Evolutionary conservation across 2,329 filamentous ascomycete genomes (phyloP).

Genomic region (Thermoascus crustaceus): DNA sequence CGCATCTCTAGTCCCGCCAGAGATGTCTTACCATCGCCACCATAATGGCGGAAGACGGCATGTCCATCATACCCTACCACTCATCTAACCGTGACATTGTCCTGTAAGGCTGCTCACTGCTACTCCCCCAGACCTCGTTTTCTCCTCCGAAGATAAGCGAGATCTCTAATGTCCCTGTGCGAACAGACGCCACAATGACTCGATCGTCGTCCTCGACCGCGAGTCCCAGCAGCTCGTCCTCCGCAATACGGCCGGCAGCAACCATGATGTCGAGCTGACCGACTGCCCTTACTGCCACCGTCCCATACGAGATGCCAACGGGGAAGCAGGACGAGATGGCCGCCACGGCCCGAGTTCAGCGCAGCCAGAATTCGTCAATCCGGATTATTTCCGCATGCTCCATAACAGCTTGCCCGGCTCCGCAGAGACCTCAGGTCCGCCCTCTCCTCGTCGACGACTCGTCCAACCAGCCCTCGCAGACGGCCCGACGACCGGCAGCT

Average conservation of each 20-base stretch:
- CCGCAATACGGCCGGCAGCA: conserved; percentile 48
- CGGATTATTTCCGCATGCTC: conserved; percentile 93
- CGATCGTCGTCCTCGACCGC: conserved; percentile 84
- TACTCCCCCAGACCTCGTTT: no score
- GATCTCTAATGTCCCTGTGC: conserved; percentile 1
- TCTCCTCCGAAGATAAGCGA: neutral
- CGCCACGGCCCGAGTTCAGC: conserved; percentile 25
- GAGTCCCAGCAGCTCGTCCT: conserved; percentile 78
- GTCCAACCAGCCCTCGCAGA: conserved; percentile 39
- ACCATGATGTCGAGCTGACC: conserved; percentile 46
- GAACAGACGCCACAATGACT: conserved; percentile 77
- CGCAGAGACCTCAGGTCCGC: conserved; percentile 36
- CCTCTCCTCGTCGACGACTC: conserved; percentile 43
- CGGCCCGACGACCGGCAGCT: conserved; percentile 38
- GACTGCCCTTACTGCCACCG: conserved; percentile 91
- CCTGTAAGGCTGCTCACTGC: conserved; percentile 29
- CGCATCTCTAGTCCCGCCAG: conserved; percentile 4
- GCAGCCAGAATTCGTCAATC: conserved; percentile 68
- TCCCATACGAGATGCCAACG: conserved; percentile 53
- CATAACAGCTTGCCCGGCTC: conserved; percentile 49
- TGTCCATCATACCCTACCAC: conserved; percentile 38
- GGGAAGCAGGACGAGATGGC: conserved; percentile 31
- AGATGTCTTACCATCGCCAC: conserved; percentile 10
- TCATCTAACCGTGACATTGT: conserved; percentile 37
- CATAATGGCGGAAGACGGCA: conserved; percentile 30